Base-by-base conservation (phyloP, 208 protist genomes). In the Jaenimonas drosophilae region DNA sequence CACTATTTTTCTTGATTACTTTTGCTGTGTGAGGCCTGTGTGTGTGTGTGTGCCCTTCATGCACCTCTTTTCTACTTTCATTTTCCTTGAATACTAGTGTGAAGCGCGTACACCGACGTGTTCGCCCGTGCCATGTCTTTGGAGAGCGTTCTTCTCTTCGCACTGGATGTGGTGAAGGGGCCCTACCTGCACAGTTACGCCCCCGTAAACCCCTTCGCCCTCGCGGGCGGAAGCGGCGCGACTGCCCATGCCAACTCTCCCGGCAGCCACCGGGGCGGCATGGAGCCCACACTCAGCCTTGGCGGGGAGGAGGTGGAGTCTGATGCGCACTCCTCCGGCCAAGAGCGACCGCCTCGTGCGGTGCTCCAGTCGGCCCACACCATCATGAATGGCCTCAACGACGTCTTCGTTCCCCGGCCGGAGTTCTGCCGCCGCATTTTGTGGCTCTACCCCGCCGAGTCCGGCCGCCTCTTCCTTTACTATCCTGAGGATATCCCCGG, bases 401-500 rank as follows among this genome's bases (percentile, higher is more conserved):
- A 92, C 49, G 58, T 93, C 12, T 87, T 93, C 45, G 63, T 93
- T 2, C 84, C 84, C 0, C 65, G 77, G 12, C 62, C 66, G 12
- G 84, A 93, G 64, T 88, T 89, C 38, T 83, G 77, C 29, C 69
- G 68, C 27, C 74, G 80, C 19, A 71, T 88, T 5, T 51, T 86
- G 46, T 84, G 63, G 65, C 51, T 86, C 1, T 66, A 83, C 49
- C 65, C 66, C 7, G 79, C 84, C 9, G 74, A 88, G 37, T 74
- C 68, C 4, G 75, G 72, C 28, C 51, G 69, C 20, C 64, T 89
- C 25, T 82, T 76, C 44, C 62, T 93, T 23, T 89, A 88, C 52
- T 87, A 88, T 51, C 67, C 79, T 2, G 76, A 88, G 44, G 79
- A 93, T 39, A 84, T 93, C 33, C 57, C 79, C 0, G 84, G 84